These are phyloP conservation scores for Potentilla sterilis DNA, from an alignment of 306 rosid genomes.

Conservation along the genomic window DNA sequence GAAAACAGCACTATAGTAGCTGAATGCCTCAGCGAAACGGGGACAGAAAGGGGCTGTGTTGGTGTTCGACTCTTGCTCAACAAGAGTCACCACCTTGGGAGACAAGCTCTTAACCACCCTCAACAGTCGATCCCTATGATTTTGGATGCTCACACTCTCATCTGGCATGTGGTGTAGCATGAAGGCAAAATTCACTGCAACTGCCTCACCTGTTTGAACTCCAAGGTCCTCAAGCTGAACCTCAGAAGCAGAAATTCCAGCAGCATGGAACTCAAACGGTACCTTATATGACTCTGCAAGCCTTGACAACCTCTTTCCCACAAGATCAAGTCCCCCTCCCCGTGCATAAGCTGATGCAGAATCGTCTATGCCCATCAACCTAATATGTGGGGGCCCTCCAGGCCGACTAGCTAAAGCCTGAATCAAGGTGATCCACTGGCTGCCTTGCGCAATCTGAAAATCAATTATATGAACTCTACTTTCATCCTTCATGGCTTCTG, in stretches of 20 bases:
- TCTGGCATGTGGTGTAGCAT: conserved; percentile 85
- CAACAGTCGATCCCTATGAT: conserved; percentile 63
- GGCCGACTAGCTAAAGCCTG: conserved; percentile 69
- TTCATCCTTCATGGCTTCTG: conserved; percentile 74
- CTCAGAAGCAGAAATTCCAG: conserved; percentile 43
- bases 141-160: conserved; percentile 53
- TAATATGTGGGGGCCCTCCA: conserved; percentile 75
- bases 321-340: conserved; percentile 73
- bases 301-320: conserved; percentile 54
- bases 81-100: conserved; percentile 86
- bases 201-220: conserved; percentile 57
- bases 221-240: conserved; percentile 55
- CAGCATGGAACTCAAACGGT: conserved; percentile 68
- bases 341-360: conserved; percentile 67
- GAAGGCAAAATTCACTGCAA: conserved; percentile 78
- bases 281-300: conserved; percentile 60
- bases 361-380: conserved; percentile 77
- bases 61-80: conserved; percentile 76
- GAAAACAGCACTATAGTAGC: conserved; percentile 57
- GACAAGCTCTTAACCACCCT: conserved; percentile 62
- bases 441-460: conserved; percentile 85
- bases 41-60: conserved; percentile 60
- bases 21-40: conserved; percentile 69
- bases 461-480: conserved; percentile 72
- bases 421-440: conserved; percentile 75